phyloP scores from a whole-genome alignment of 805 yeast species.

The Saccharomycodes ludwigii region DNA sequence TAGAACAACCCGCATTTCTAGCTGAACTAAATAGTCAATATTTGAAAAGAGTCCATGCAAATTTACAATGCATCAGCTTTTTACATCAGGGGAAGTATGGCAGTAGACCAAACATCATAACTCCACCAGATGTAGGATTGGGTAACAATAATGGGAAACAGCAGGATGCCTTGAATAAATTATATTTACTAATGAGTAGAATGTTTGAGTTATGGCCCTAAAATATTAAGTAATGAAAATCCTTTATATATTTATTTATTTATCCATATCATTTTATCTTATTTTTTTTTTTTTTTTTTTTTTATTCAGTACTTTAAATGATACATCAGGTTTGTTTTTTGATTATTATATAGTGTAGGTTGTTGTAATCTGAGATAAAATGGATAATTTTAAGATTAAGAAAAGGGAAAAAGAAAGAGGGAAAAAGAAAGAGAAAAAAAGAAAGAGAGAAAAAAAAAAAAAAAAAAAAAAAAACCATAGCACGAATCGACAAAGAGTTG shows the following conservation, averaged over 20 bases:
- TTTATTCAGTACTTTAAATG: too few relatives aligned
- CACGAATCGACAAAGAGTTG: too few relatives aligned
- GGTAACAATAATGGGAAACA: conserved; percentile 6
- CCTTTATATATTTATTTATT: too few relatives aligned
- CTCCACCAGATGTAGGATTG: conserved; percentile 11
- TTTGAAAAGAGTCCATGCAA: conserved; percentile 23
- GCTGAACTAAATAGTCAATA: too few relatives aligned
- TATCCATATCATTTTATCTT: background rate
- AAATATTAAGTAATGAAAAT: background rate
- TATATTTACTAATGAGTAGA: conserved; percentile 20
- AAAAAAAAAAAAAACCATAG: background rate
- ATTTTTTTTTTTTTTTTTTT: background rate
- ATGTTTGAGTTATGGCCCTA: conserved; percentile 22
- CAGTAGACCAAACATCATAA: conserved; percentile 19
- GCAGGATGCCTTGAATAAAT: conserved; percentile 20
- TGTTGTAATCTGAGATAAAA: too few relatives aligned
- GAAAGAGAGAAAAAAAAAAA: too few relatives aligned
- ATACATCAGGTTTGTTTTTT: too few relatives aligned
- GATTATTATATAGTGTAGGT: too few relatives aligned
- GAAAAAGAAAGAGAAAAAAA: too few relatives aligned
- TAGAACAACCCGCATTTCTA: too few relatives aligned
- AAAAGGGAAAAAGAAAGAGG: background rate
- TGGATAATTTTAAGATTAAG: background rate
- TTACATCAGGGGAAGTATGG: conserved; percentile 19
- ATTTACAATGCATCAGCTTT: conserved; percentile 24